Evolutionary conservation across 768 basidiomycete species (phyloP), one percentile per base, ranked within the genome.

Genomic region (Phlebiopsis flavidoalba): DNA sequence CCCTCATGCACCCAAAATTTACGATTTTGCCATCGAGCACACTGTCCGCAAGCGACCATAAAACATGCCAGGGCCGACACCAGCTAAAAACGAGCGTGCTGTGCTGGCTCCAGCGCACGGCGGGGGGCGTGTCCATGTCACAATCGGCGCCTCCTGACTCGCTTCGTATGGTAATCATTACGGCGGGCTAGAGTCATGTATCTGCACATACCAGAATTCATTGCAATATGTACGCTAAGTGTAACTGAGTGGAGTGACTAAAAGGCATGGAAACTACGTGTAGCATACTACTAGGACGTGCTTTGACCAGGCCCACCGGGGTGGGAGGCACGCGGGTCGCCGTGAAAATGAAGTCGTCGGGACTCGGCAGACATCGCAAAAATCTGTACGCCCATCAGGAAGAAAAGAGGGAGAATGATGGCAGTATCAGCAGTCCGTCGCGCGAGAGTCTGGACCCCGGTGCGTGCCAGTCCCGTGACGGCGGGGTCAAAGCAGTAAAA

Each of bases 161-260:
- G 8, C 31, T 40, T 36, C 33, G 53, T 19, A 60, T 60, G 51
- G 11, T 40, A 40, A 48, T 31, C 26, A 31, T 31, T 31, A 31
- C 26, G 26, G 26, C 26, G 60, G 14, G 49, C 45, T 58, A 47
- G 35, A 50, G 26, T 31, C 26, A 31, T 45, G 35, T 49, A 52
- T 61, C 57, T 43, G n/a, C n/a, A n/a, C 48, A 47, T 57, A 61
- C n/a, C 53, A 55, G 22, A 53, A 56, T 50, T 45, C 49, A 40
- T 22, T 40, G 36, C 33, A 21, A 55, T 55, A 45, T 31, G 56
- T 55, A 61, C 26, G 60, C 36, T 57, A 61, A 49, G 22, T 57
- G 45, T 14, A 40, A 53, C 40, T 51, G 35, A 53, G 49, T 50
- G 26, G 55, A 46, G 56, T 53, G 50, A 62, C 47, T 58, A 57